phyloP scores from a whole-genome alignment of 495 filamentous ascomycete genomes.

The Trichocladium uniseriatum region DNA sequence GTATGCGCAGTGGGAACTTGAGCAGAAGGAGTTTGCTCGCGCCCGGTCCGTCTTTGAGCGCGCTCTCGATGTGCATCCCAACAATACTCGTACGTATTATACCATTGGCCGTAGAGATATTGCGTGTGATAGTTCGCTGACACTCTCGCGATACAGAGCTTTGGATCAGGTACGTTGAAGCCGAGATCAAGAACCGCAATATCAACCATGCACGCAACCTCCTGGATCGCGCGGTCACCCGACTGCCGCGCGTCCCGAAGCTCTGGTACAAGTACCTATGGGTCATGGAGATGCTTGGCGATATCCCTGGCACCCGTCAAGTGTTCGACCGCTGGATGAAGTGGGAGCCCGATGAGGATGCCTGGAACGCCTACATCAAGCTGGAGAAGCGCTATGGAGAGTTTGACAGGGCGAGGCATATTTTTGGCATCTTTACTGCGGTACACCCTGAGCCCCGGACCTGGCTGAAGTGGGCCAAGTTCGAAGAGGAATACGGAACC shows the following conservation, averaged over 20 bases:
- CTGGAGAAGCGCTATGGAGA: conserved; percentile 91
- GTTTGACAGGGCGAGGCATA: conserved; percentile 70
- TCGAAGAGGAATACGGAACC: conserved; percentile 91
- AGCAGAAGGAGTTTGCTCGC: conserved; percentile 95
- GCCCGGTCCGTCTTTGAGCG: conserved; percentile 95
- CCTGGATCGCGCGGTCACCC: conserved; percentile 88
- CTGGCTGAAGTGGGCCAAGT: conserved; percentile 98
- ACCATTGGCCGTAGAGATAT: neutral
- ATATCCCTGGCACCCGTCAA: conserved; percentile 84
- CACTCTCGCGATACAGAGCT: conserved; percentile 13
- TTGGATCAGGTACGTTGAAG: conserved; percentile 82
- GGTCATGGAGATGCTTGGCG: conserved; percentile 94
- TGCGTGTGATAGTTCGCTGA: conserved; percentile 1
- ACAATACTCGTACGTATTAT: conserved; percentile 63
- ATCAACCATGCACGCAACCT: conserved; percentile 97
- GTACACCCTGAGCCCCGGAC: conserved; percentile 93
- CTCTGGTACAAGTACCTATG: conserved; percentile 99
- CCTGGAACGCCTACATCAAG: conserved; percentile 94
- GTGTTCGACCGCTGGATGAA: conserved; percentile 98
- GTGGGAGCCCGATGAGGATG: conserved; percentile 93
- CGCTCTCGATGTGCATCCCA: conserved; percentile 84
- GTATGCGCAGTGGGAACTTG: conserved; percentile 94
- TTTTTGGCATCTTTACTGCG: conserved; percentile 84
- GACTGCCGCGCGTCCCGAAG: conserved; percentile 84
- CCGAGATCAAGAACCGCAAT: conserved; percentile 92